Evolutionary conservation across 2,329 filamentous ascomycete species (phyloP), one percentile per base, ranked within the genome.

Genomic region (Hypoxylon sp.): DNA sequence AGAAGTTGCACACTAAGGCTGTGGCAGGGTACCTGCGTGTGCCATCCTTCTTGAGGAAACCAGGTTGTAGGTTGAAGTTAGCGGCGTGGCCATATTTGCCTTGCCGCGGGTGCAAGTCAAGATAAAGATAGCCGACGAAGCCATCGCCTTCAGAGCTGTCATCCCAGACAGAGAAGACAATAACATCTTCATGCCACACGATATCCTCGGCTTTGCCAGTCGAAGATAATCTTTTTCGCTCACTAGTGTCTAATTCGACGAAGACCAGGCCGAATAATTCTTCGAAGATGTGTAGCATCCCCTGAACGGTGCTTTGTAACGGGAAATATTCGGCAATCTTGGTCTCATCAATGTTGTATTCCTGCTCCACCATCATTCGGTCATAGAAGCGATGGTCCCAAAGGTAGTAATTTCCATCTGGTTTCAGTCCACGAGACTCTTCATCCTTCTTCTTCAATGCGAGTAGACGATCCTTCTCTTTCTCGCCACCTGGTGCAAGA

Each of bases 1-100:
- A 92, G 79, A 95, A 95, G 82, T 95, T 95, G 86, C 92, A 95
- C 10, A 95, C 92, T 10, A 95, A 84, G 1, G 92, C 91, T 0
- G 92, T 95, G 0, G 91, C 91, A 5, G 92, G 92, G 78, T 94
- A 94, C 63, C 89, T 86, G 60, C 92, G 87, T 37, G 88, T 90
- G 69, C 92, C 92, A 67, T 94, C 88, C 58, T 87, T 83, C 63
- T 86, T 83, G 62, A 89, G 81, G 80, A 87, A 94, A 24, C 91
- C 91, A 0, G 92, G 91, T 80, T 93, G 90, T 1, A 96, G 80
- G 79, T 90, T 92, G 83, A 96, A 95, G 83, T 95, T 95, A 75
- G 93, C 93, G 5, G 93, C 92, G 76, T 95, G 93, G 14, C 91
- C 90, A 78, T 95, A 95, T 80, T 96, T 96, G 79, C 93, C 92